Evolutionary conservation across 306 rosid species (phyloP), one percentile per base, ranked within the genome.

Genomic region (Prunus armeniaca): DNA sequence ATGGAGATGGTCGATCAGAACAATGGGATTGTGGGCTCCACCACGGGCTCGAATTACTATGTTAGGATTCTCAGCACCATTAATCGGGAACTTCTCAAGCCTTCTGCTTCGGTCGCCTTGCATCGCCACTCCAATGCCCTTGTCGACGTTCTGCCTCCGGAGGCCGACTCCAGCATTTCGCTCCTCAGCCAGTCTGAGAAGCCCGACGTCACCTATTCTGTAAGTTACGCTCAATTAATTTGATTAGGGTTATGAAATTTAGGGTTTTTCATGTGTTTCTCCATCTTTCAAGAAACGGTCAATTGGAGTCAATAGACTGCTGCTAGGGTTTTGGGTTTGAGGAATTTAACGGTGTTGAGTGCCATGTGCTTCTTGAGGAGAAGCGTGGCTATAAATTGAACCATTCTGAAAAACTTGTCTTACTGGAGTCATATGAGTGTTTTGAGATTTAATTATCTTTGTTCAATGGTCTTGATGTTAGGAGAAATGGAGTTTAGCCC

Each of bases 81-180:
- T 57, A 96, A 96, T 41, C 90, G 99, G 0, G 99, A 96, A 81
- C 96, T 88, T 6, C 86, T 96, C 52, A 96, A 96, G 77, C 99
- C 99, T 27, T 89, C 99, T 2, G 98, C 99, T 0, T 92, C 98
- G 6, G 99, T 92, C 15, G 99, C 99, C 0, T 84, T 96, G 66
- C 99, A 96, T 77, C 98, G 99, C 10, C 99, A 96, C 76, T 96
- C 99, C 15, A 96, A 96, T 55, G 99, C 99, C 0, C 97, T 96
- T 2, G 99, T 96, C 34, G 99, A 96, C 22, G 99, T 96, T 45
- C 86, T 96, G 55, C 99, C 99, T 5, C 99, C 99, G 2, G 99
- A 96, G 82, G 99, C 99, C 3, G 99, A 96, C 24, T 96, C 99
- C 2, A 96, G 99, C 20, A 96, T 96, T 65, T 96, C 99, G 2